Percentiles rank a stretch among this genome's conserved stretches.
Conservation (phyloP, 1,139 yeast genomes). For the Pichia cactophila region DNA sequence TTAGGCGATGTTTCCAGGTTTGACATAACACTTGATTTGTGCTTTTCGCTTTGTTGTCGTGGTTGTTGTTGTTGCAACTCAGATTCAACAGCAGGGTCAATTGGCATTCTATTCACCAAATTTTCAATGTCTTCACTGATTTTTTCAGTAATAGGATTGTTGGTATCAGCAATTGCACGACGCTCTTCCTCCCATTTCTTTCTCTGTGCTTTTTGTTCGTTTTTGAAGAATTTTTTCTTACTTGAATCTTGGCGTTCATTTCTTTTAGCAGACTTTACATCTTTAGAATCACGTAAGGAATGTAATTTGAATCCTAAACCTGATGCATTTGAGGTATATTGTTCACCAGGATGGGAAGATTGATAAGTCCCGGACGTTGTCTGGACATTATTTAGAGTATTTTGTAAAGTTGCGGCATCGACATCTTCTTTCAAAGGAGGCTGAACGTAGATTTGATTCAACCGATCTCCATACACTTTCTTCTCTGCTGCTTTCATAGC, state of each 20-base stretch:
- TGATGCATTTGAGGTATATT: slow-evolving; percentile 14
- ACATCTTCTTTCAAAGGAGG: slow-evolving; percentile 5
- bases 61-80: neutral
- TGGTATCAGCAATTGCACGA: slow-evolving; percentile 1
- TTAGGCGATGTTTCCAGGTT: neutral
- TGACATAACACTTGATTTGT: neutral
- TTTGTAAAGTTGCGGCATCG: slow-evolving; percentile 21
- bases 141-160: neutral
- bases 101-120: slow-evolving; percentile 10
- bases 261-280: neutral
- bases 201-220: slow-evolving; percentile 10
- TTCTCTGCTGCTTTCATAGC: slow-evolving; percentile 27
- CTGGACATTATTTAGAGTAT: slow-evolving; percentile 14
- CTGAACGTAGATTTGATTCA: slow-evolving; percentile 4
- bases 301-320: slow-evolving; percentile 19
- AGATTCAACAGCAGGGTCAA: slow-evolving; percentile 4
- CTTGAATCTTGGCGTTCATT: slow-evolving; percentile 8
- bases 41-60: neutral
- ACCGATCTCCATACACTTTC: slow-evolving; percentile 26
- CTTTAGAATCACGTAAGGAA: slow-evolving; percentile 15
- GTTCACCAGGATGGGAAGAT: slow-evolving; percentile 5
- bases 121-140: slow-evolving; percentile 3
- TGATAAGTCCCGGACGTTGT: neutral
- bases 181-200: slow-evolving; percentile 15
- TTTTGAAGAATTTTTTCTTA: slow-evolving; percentile 9